Conservation (phyloP, 1,284 basidiomycete species). For the Rhodotorula sp. region DNA sequence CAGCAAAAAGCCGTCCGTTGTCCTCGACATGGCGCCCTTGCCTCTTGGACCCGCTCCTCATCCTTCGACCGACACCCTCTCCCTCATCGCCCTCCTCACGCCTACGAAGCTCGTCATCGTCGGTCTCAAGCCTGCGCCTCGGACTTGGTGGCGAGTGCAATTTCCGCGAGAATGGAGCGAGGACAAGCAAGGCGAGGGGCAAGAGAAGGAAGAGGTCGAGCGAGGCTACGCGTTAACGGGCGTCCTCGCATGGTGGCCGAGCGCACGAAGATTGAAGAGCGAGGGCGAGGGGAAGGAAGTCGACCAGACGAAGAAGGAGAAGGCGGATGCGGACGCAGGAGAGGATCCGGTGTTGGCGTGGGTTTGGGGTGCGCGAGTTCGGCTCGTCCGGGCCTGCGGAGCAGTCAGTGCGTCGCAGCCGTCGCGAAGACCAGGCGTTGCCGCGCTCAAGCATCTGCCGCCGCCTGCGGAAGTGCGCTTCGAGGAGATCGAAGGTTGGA, state of each 20-base stretch:
- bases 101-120: constrained; percentile 88
- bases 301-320: constrained; percentile 1
- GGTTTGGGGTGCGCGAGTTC: constrained; percentile 70
- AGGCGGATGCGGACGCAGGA: constrained; percentile 50
- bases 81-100: constrained; percentile 82
- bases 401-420: background rate
- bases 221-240: constrained; percentile 8
- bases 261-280: background rate
- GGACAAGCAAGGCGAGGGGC: constrained; percentile 50
- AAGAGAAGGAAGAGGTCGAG: constrained; percentile 50
- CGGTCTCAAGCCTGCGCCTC: constrained; percentile 83
- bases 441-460: constrained; percentile 1
- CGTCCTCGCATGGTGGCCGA: constrained; percentile 28
- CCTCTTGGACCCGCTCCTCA: constrained; percentile 76
- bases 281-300: constrained; percentile 4
- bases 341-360: constrained; percentile 70
- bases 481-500: constrained; percentile 48
- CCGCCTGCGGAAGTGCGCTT: constrained; percentile 43
- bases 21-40: constrained; percentile 75
- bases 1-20: constrained; percentile 57
- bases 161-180: constrained; percentile 54
- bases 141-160: constrained; percentile 85
- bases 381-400: constrained; percentile 53
- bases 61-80: constrained; percentile 70
- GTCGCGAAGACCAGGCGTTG: constrained; percentile 3